Evolutionary conservation across 768 basidiomycete species (phyloP).

Genomic region (Chalciporus sphaerocephalus): DNA sequence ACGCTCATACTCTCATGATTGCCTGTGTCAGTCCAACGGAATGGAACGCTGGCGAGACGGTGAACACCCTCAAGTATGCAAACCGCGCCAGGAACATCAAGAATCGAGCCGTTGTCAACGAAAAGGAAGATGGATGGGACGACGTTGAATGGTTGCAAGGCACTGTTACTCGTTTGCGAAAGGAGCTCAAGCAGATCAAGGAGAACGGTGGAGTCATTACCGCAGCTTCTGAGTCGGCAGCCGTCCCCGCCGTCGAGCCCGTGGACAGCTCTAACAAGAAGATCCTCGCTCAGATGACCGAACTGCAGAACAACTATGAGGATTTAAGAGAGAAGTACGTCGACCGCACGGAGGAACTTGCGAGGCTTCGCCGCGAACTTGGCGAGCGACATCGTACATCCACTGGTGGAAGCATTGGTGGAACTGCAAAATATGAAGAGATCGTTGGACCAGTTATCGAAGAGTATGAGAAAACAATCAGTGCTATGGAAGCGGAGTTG

Average conservation of each 20-base stretch:
- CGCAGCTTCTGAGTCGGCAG: slow-evolving; percentile 28
- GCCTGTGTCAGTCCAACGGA: slow-evolving; percentile 96
- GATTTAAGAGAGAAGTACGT: slow-evolving; percentile 80
- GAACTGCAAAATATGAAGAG: slow-evolving; percentile 80
- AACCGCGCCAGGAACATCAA: slow-evolving; percentile 97
- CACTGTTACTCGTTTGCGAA: slow-evolving; percentile 78
- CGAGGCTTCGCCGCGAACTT: slow-evolving; percentile 70
- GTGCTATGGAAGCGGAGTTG: slow-evolving; percentile 90
- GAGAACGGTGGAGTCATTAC: slow-evolving; percentile 45
- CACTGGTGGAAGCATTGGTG: slow-evolving; percentile 55
- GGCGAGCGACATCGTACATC: slow-evolving; percentile 67
- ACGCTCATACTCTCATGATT: slow-evolving; percentile 97
- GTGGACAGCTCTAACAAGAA: slow-evolving; percentile 68
- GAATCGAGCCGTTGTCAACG: slow-evolving; percentile 87
- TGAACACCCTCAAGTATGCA: slow-evolving; percentile 95
- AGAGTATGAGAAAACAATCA: slow-evolving; percentile 97
- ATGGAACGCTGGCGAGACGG: slow-evolving; percentile 90
- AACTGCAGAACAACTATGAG: slow-evolving; percentile 82
- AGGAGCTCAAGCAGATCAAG: slow-evolving; percentile 79
- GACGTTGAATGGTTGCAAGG: slow-evolving; percentile 95
- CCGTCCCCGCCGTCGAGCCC: slow-evolving; percentile 26
- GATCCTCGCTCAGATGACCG: slow-evolving; percentile 74
- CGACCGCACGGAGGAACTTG: slow-evolving; percentile 85
- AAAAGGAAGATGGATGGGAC: slow-evolving; percentile 97
- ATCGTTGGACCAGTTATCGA: slow-evolving; percentile 97